phyloP scores from a whole-genome alignment of 1,284 basidiomycete species.

The Cutaneotrichosporon cutaneum region DNA sequence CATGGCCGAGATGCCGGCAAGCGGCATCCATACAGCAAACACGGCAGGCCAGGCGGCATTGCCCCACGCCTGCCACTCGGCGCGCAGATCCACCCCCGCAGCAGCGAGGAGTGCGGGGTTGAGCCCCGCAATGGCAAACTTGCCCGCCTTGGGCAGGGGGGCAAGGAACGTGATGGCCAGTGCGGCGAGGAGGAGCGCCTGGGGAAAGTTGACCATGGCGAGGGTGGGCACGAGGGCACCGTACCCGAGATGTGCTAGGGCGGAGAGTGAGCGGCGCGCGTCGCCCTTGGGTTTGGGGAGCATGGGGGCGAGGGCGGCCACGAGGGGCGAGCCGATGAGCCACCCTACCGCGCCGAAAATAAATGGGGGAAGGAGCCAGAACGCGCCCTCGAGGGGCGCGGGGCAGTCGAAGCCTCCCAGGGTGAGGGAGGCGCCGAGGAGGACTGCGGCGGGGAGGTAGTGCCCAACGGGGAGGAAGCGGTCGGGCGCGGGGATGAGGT shows the following conservation, averaged over 20 bases:
- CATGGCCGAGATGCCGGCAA: conserved; percentile 34
- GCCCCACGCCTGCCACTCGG: conserved; percentile 46
- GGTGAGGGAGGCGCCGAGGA: conserved; percentile 78
- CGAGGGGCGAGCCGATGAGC: conserved; percentile 22
- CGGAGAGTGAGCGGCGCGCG: conserved; percentile 20
- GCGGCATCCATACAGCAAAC: conserved; percentile 40
- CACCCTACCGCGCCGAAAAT: conserved; percentile 25
- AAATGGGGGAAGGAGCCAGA: conserved; percentile 29
- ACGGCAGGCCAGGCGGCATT: conserved; percentile 46
- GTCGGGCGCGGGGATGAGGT: conserved; percentile 72
- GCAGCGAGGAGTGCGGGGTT: conserved; percentile 6
- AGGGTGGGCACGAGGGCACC: conserved; percentile 79
- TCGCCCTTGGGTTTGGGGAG: conserved; percentile 61
- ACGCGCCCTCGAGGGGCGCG: conserved; percentile 61
- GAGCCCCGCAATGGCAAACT: conserved; percentile 8
- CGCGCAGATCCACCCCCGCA: conserved; percentile 23
- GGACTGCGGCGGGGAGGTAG: conserved; percentile 79
- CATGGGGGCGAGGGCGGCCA: conserved; percentile 27
- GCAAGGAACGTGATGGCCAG: conserved; percentile 56
- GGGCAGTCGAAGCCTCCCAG: conserved; percentile 75
- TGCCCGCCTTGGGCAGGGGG: conserved; percentile 12
- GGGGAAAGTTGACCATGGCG: conserved; percentile 84
- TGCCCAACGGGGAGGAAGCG: conserved; percentile 83
- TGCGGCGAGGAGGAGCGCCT: conserved; percentile 68
- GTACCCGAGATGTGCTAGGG: conserved; percentile 58